Conservation (phyloP, 495 filamentous ascomycete species). For the Xylaria nigripes region DNA sequence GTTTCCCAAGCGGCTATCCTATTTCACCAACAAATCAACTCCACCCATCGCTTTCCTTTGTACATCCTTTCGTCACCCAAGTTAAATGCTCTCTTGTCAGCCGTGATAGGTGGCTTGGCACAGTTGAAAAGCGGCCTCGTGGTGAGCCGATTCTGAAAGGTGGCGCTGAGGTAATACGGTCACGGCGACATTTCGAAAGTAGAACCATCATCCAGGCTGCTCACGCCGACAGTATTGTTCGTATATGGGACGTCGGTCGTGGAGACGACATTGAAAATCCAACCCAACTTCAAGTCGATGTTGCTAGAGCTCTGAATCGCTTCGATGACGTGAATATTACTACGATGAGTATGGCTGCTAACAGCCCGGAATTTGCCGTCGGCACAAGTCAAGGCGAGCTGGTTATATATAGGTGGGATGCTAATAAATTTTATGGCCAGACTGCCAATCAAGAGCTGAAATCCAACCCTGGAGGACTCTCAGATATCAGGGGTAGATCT, state of each 20-base stretch:
- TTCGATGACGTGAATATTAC: slow-evolving; percentile 70
- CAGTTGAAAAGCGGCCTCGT: slow-evolving; percentile 64
- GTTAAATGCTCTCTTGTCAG: slow-evolving; percentile 59
- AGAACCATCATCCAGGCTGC: slow-evolving; percentile 74
- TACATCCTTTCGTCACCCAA: slow-evolving; percentile 78
- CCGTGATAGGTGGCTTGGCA: slow-evolving; percentile 77
- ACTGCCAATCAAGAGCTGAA: slow-evolving; percentile 36
- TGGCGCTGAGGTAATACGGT: slow-evolving; percentile 58
- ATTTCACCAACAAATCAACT: slow-evolving; percentile 87
- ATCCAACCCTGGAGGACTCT: slow-evolving; percentile 54
- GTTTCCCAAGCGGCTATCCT: slow-evolving; percentile 83
- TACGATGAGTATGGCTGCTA: slow-evolving; percentile 64
- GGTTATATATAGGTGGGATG: slow-evolving; percentile 78
- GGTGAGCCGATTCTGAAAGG: slow-evolving; percentile 69
- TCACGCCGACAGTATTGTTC: slow-evolving; percentile 78
- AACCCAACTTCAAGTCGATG: slow-evolving; percentile 71
- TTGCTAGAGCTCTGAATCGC: slow-evolving; percentile 72
- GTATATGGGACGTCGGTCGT: slow-evolving; percentile 85
- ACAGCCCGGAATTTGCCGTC: slow-evolving; percentile 73
- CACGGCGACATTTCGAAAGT: slow-evolving; percentile 65
- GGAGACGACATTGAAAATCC: slow-evolving; percentile 89
- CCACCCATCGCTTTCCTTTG: slow-evolving; percentile 70
- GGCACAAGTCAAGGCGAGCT: slow-evolving; percentile 77
- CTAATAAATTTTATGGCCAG: slow-evolving; percentile 55
- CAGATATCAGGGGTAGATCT: slow-evolving; percentile 60